Evolutionary conservation across 148 eudicot genomes (phyloP).

Genomic region (Rhododendron vialii): DNA sequence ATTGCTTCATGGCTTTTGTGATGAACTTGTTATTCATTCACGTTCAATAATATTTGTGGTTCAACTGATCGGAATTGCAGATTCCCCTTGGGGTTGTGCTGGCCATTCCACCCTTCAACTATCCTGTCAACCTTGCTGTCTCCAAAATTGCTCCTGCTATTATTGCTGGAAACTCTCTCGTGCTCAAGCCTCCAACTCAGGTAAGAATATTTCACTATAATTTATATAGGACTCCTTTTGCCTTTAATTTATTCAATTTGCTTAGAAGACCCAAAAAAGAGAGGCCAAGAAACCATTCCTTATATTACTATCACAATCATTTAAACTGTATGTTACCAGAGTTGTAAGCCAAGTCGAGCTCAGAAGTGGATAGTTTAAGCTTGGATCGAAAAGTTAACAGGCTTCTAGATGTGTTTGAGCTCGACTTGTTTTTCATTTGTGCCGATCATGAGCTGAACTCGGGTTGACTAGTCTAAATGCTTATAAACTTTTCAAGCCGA

Average conservation of each 20-base stretch:
- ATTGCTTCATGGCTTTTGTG: not conserved
- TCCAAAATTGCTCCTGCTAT: conserved; percentile 95
- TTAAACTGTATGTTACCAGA: not conserved
- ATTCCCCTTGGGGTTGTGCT: conserved; percentile 87
- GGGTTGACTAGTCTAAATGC: not conserved
- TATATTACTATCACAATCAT: not conserved
- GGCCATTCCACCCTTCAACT: conserved; percentile 96
- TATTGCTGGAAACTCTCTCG: conserved; percentile 93
- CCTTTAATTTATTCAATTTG: not conserved
- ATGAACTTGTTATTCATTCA: not conserved
- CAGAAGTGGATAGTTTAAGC: not conserved
- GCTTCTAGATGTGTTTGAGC: not conserved
- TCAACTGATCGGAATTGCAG: conserved; percentile 23
- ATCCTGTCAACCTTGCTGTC: conserved; percentile 97
- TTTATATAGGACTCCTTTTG: not conserved
- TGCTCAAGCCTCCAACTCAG: conserved; percentile 98
- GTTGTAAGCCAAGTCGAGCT: not conserved
- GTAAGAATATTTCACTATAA: conserved; percentile 17
- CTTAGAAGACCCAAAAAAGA: not conserved
- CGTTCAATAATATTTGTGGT: not conserved
- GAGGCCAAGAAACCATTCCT: not conserved
- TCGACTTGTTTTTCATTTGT: not conserved
- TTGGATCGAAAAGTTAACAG: not conserved
- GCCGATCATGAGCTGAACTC: not conserved
- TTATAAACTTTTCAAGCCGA: not conserved